A percentile compares a stretch with the other conserved stretches of the same genome.
phyloP scores from a whole-genome alignment of 1,284 basidiomycete genomes.

The Trichosporon sp. region DNA sequence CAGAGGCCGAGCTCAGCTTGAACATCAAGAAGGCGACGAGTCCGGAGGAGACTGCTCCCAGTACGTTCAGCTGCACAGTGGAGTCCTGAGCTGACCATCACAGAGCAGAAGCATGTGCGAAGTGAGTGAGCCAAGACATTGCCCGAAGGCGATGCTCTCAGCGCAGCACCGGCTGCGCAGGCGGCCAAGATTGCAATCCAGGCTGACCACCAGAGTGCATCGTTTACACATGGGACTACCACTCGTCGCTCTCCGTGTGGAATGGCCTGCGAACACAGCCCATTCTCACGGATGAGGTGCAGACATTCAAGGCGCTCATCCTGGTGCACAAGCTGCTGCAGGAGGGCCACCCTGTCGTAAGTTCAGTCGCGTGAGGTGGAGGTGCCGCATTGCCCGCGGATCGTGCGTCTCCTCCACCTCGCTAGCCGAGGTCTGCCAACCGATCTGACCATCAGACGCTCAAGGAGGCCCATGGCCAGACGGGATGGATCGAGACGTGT shows the following conservation, averaged over 20 bases:
- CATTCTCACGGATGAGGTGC: slow-evolving; percentile 87
- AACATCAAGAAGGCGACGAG: slow-evolving; percentile 97
- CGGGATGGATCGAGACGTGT: slow-evolving; percentile 92
- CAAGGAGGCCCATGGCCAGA: slow-evolving; percentile 92
- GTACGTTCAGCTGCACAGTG: slow-evolving; percentile 22
- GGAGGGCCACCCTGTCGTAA: slow-evolving; percentile 85
- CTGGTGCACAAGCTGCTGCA: slow-evolving; percentile 93
- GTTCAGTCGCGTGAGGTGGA: slow-evolving; percentile 36
- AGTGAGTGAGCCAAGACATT: slow-evolving; percentile 56
- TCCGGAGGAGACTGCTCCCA: slow-evolving; percentile 73
- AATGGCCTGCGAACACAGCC: slow-evolving; percentile 89
- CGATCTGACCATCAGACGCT: slow-evolving; percentile 60
- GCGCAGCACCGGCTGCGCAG: not conserved
- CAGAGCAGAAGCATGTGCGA: slow-evolving; percentile 94
- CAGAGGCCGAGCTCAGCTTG: slow-evolving; percentile 79
- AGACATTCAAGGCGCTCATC: slow-evolving; percentile 93
- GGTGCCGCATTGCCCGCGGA: not conserved
- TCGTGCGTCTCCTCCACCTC: not conserved
- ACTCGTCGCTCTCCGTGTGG: slow-evolving; percentile 95
- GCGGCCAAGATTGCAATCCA: not conserved
- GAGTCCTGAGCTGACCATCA: slow-evolving; percentile 10
- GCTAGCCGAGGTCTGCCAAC: not conserved
- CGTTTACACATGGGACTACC: slow-evolving; percentile 97
- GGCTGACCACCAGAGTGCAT: slow-evolving; percentile 66
- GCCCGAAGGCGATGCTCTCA: not conserved